These are phyloP conservation scores for Drechmeria coniospora DNA, from an alignment of 2,329 filamentous ascomycete species.

Conservation along the genomic window DNA sequence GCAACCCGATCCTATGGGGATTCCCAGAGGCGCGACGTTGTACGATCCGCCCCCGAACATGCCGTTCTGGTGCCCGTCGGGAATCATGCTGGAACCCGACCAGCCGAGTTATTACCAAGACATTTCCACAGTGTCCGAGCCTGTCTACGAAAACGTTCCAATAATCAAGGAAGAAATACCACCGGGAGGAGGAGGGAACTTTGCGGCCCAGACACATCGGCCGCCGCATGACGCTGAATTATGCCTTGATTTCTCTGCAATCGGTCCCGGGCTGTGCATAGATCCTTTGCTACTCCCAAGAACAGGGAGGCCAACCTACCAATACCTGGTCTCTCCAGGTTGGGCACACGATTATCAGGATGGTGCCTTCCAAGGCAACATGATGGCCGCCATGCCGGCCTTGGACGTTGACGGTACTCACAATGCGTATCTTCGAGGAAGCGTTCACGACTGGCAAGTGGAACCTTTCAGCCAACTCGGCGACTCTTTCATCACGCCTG, in stretches of 20 bases:
- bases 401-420: constrained; percentile 7
- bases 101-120: too few species aligned
- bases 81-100: too few species aligned
- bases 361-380: not conserved
- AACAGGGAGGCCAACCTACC: not conserved
- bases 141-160: not conserved
- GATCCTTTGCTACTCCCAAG: constrained; percentile 5
- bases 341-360: not conserved
- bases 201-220: too few species aligned
- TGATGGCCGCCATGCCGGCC: constrained; percentile 4
- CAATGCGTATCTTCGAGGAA: constrained; percentile 16
- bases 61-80: too few species aligned
- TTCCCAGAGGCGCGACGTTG: too few species aligned
- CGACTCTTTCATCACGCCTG: too few species aligned
- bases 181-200: too few species aligned
- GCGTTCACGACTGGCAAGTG: constrained; percentile 19
- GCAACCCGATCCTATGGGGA: too few species aligned
- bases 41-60: too few species aligned
- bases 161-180: not conserved
- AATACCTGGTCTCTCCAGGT: not conserved
- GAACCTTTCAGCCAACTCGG: constrained; percentile 17
- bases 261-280: constrained; percentile 2
- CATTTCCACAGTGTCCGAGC: not conserved
- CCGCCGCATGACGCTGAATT: not conserved
- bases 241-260: not conserved